Base-by-base conservation (phyloP, 306 rosid species). In the Sicyos edulis region DNA sequence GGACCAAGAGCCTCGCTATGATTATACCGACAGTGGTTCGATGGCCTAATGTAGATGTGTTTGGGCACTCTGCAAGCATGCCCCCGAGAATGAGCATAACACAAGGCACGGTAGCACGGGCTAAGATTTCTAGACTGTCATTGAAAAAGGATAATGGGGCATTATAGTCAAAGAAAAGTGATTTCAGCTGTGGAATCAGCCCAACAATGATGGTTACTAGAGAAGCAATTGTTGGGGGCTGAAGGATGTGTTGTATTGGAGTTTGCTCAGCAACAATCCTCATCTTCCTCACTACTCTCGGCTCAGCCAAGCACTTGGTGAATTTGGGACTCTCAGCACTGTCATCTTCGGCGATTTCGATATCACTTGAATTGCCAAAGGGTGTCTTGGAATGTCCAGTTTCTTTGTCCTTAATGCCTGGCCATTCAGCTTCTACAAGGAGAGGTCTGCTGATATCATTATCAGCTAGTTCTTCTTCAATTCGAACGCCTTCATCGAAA, bases 391-490 rank as follows among this genome's bases (percentile, higher is more conserved):
- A 92, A 80, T 88, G 91, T 71, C 85, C 96, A 12, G 96, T 89
- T 82, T 82, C 97, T 75, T 89, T 89, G 63, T 89, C 91, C 80
- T 89, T 96, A 51, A 92, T 89, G n/a, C 92, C 95, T 2, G 96
- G 97, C 97, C 97, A 92, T 75, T 92, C 97, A 34, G 97, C 97
- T 84, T 92, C 97, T 6, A 89, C 91, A 74, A 92, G 95, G 6
- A 92, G 85, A 12, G 96, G 91, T 63, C 88, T 86, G 73, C 97
- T 85, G 10, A 81, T 55, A 81, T 86, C 85, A n/a, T 84, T 82
- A 9, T 69, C 71, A 0, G 74, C 9, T 6, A 2, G 53, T 81
- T 85, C 89, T 81, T 85, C 91, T 77, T 74, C 81, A 13, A 81
- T 86, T 45, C 79, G 86, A 67, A 0, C 40, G 10, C 83, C 88